Evolutionary conservation across 2,329 filamentous ascomycete genomes (phyloP).

Genomic region (Apiospora phragmitis): DNA sequence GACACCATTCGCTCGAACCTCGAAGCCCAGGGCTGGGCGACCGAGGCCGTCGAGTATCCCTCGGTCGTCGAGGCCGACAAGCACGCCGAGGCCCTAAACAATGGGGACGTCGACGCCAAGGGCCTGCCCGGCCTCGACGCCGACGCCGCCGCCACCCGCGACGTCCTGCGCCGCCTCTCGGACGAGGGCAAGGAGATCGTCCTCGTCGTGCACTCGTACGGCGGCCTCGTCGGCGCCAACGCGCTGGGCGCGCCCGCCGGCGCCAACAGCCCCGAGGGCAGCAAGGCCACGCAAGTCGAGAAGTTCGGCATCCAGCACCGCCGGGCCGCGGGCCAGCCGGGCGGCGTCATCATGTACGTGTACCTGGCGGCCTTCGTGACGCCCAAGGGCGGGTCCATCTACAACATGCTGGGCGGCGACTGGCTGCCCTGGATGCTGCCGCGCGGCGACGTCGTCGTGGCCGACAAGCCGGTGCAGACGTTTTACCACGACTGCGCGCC

Average conservation of each 20-base stretch:
- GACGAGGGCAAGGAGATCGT: conserved; percentile 40
- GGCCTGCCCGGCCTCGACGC: conserved; percentile 19
- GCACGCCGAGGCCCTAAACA: background rate
- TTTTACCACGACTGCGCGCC: conserved; percentile 23
- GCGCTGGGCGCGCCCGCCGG: conserved; percentile 32
- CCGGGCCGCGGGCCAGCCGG: conserved; percentile 30
- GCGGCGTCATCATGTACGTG: conserved; percentile 33
- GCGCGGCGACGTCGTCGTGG: conserved; percentile 17
- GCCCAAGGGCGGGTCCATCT: conserved; percentile 21
- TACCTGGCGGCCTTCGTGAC: conserved; percentile 30
- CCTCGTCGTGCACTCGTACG: conserved; percentile 44
- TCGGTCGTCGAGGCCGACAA: conserved; percentile 23
- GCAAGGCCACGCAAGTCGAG: conserved; percentile 17
- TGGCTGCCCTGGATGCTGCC: conserved; percentile 26
- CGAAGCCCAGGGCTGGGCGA: conserved; percentile 27
- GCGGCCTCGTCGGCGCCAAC: conserved; percentile 40
- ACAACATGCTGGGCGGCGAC: conserved; percentile 23
- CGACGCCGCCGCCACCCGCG: conserved; percentile 35
- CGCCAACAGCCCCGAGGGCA: background rate
- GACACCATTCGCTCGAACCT: conserved; percentile 27
- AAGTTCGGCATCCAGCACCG: conserved; percentile 32
- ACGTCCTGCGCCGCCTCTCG: conserved; percentile 27
- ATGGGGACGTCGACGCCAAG: background rate
- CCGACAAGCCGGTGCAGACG: conserved; percentile 16
- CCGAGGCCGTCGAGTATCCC: conserved; percentile 31